Conservation (phyloP, 441 rosid genomes). For the Syzygium malaccense region DNA sequence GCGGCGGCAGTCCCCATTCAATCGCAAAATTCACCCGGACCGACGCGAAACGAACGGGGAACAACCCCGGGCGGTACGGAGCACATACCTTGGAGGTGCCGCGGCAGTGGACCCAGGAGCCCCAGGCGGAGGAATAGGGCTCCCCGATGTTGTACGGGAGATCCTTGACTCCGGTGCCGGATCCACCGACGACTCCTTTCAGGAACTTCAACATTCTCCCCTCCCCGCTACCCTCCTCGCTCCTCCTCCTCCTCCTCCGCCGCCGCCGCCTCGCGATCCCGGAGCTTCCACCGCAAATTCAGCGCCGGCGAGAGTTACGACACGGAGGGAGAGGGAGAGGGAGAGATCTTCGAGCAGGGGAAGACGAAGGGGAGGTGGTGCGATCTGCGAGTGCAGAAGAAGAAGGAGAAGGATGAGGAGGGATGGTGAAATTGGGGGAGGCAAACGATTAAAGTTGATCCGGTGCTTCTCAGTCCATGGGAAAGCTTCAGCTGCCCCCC, state of each 20-base stretch:
- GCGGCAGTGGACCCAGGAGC: slow-evolving; percentile 89
- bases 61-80: too few relatives aligned
- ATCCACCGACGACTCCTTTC: slow-evolving; percentile 92
- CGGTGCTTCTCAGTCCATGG: neutral
- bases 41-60: neutral
- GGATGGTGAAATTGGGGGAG: neutral
- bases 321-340: neutral
- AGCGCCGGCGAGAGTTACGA: neutral
- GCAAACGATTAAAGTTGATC: neutral
- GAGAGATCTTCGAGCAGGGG: neutral
- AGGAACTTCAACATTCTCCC: slow-evolving; percentile 74
- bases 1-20: neutral
- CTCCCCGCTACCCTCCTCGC: neutral
- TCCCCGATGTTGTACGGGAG: slow-evolving; percentile 91
- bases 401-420: neutral
- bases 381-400: neutral
- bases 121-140: slow-evolving; percentile 91
- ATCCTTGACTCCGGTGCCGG: slow-evolving; percentile 90
- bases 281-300: neutral
- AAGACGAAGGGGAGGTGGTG: neutral
- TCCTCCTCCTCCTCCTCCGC: neutral
- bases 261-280: neutral
- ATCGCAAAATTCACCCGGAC: neutral
- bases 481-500: neutral
- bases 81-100: slow-evolving; percentile 71